Percentiles rank a stretch among this genome's conserved stretches.
Evolutionary conservation across 1,284 basidiomycete genomes (phyloP).

Genomic region (Peniophora sp.): DNA sequence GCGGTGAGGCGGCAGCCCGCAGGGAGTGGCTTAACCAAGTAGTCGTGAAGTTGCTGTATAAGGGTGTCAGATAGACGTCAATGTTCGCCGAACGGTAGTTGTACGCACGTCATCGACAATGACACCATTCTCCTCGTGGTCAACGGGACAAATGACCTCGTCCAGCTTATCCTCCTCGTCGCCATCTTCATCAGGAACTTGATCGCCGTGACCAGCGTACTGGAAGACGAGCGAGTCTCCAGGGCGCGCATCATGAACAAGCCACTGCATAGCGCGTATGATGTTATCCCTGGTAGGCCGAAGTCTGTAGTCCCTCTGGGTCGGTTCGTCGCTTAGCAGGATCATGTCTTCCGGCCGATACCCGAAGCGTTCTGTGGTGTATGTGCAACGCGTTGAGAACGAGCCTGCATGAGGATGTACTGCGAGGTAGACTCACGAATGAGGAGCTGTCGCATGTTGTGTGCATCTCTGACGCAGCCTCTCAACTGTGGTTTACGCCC

Average conservation of each 20-base stretch:
- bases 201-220: slow-evolving; percentile 81
- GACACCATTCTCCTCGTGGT: slow-evolving; percentile 63
- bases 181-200: slow-evolving; percentile 67
- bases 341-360: slow-evolving; percentile 82
- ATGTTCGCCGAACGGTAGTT: too few species aligned
- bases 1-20: slow-evolving; percentile 82
- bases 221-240: slow-evolving; percentile 92
- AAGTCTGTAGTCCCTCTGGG: slow-evolving; percentile 46
- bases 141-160: slow-evolving; percentile 83
- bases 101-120: slow-evolving; percentile 72
- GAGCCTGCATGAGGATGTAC: not conserved
- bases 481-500: slow-evolving; percentile 53
- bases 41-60: slow-evolving; percentile 42
- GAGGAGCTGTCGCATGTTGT: slow-evolving; percentile 71
- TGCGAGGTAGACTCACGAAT: slow-evolving; percentile 35
- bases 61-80: too few species aligned
- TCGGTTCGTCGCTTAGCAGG: slow-evolving; percentile 67
- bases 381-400: not conserved
- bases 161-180: slow-evolving; percentile 62
- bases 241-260: slow-evolving; percentile 70
- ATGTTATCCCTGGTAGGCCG: slow-evolving; percentile 78
- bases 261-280: slow-evolving; percentile 82
- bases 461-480: slow-evolving; percentile 87
- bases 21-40: slow-evolving; percentile 72
- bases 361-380: slow-evolving; percentile 44